A percentile compares a stretch with the other conserved stretches of the same genome.
Evolutionary conservation across 805 yeast genomes (phyloP).

Genomic region (Hanseniaspora vineae): DNA sequence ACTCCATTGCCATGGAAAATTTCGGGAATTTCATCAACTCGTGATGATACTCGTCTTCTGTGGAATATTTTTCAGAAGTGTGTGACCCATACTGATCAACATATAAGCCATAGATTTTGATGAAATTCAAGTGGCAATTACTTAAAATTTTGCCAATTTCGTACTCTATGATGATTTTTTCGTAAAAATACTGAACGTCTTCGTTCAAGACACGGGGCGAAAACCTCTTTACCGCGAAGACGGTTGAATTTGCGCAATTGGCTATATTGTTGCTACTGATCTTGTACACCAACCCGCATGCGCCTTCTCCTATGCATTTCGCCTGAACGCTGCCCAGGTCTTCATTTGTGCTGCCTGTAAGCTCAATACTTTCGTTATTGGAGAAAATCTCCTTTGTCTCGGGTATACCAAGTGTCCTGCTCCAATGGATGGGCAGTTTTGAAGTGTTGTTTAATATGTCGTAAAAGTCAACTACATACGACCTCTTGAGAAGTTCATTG

Average conservation of each 20-base stretch:
- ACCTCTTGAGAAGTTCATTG: background rate
- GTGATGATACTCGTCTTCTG: background rate
- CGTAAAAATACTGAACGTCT: conserved; percentile 5
- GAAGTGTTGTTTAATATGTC: too few relatives aligned
- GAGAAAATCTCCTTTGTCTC: background rate
- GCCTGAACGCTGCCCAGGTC: background rate
- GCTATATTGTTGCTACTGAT: background rate
- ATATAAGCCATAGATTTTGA: conserved; percentile 4
- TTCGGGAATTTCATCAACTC: conserved; percentile 3
- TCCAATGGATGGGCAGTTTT: background rate
- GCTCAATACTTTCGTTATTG: background rate
- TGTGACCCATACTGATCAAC: conserved; percentile 3
- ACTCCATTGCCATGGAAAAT: conserved; percentile 64
- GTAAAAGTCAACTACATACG: background rate
- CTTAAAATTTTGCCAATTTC: conserved; percentile 3
- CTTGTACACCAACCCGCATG: background rate
- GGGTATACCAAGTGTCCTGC: background rate
- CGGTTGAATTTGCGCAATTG: background rate
- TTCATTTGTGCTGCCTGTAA: background rate
- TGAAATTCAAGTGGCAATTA: background rate
- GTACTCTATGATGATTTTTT: conserved; percentile 5
- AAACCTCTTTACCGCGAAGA: conserved; percentile 4
- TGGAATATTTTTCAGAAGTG: background rate
- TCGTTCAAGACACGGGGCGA: conserved; percentile 6
- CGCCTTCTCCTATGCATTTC: background rate